Evolutionary conservation across 345 rosid genomes (phyloP).

Genomic region (Acer negundo): DNA sequence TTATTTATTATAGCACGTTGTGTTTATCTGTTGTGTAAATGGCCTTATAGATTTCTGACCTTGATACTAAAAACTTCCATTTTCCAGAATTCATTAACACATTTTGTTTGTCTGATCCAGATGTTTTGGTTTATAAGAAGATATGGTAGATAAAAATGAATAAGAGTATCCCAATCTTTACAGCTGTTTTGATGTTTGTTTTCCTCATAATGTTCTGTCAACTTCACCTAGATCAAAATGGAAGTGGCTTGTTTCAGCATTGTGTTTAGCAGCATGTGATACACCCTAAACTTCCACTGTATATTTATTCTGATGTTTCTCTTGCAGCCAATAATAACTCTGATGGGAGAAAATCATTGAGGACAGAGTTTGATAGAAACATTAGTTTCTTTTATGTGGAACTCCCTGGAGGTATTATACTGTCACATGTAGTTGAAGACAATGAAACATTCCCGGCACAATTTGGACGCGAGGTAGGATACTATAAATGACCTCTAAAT

Average conservation of each 20-base stretch:
- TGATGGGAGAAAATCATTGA: constrained; percentile 73
- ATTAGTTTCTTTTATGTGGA: constrained; percentile 76
- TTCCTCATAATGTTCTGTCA: neutral
- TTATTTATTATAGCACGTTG: neutral
- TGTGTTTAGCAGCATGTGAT: constrained; percentile 11
- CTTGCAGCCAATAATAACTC: constrained; percentile 48
- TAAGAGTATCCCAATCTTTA: neutral
- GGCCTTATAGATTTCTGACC: neutral
- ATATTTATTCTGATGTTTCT: constrained; percentile 17
- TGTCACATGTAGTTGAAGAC: constrained; percentile 66
- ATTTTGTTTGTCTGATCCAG: neutral
- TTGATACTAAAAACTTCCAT: constrained; percentile 1
- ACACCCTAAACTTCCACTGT: neutral
- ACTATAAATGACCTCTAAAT: neutral
- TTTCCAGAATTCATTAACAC: neutral
- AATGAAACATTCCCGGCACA: constrained; percentile 82
- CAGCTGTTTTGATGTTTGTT: neutral
- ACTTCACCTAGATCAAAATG: neutral
- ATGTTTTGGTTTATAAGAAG: neutral
- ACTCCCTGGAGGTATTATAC: constrained; percentile 67
- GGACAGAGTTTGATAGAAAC: constrained; percentile 54
- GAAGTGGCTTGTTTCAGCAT: neutral
- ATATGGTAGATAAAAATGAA: neutral
- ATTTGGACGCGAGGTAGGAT: constrained; percentile 87
- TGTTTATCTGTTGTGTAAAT: constrained; percentile 4